Conservation (phyloP, 176 grass and related monocot genomes). For the Tillandsia fasciculata region DNA sequence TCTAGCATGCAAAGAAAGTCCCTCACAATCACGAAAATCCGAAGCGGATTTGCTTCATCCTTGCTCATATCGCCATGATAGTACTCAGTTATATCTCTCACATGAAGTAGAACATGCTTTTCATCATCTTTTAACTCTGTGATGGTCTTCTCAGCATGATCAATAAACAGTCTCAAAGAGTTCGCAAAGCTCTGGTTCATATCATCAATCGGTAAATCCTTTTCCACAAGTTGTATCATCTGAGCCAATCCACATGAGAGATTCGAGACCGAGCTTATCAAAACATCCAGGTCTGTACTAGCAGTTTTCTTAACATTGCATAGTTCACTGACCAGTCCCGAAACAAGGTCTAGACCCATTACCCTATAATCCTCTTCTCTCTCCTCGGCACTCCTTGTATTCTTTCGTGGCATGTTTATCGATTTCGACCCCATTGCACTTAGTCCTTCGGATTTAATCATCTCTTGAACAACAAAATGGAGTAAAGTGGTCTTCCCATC, state of each 20-base stretch:
- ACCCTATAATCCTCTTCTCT: slow-evolving; percentile 20
- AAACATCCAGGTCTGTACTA: slow-evolving; percentile 69
- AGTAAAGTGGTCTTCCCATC: slow-evolving; percentile 93
- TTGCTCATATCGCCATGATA: slow-evolving; percentile 85
- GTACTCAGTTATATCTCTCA: slow-evolving; percentile 83
- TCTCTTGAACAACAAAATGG: slow-evolving; percentile 90
- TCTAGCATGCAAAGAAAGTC: slow-evolving; percentile 84
- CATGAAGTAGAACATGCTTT: slow-evolving; percentile 53
- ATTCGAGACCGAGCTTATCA: slow-evolving; percentile 55
- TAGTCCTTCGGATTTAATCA: slow-evolving; percentile 42
- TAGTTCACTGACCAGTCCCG: slow-evolving; percentile 65
- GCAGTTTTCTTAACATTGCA: slow-evolving; percentile 74
- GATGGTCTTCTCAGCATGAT: slow-evolving; percentile 46
- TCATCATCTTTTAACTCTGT: slow-evolving; percentile 63
- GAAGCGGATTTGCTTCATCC: slow-evolving; percentile 73
- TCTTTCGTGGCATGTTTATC: not conserved
- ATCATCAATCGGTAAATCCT: slow-evolving; percentile 18
- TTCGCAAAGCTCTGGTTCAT: slow-evolving; percentile 34
- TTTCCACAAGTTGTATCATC: slow-evolving; percentile 42
- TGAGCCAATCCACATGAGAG: slow-evolving; percentile 48
- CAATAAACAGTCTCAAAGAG: slow-evolving; percentile 45
- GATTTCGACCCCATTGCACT: not conserved
- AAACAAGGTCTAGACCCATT: slow-evolving; percentile 42
- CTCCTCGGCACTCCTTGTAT: not conserved
- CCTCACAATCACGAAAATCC: slow-evolving; percentile 91